phyloP scores from a whole-genome alignment of 345 rosid genomes.

The Microthlaspi erraticum region DNA sequence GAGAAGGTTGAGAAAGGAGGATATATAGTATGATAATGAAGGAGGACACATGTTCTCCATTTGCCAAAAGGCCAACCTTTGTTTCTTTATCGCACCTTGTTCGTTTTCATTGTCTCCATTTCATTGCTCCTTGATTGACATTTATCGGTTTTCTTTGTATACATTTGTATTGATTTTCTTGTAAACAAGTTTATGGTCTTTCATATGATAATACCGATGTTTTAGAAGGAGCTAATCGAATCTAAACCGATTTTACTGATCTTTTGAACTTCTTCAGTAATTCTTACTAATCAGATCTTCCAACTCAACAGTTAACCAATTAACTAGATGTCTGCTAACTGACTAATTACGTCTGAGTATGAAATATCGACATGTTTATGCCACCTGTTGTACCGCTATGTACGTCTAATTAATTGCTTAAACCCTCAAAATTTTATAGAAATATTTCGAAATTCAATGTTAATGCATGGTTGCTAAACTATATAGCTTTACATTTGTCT shows the following conservation, averaged over 20 bases:
- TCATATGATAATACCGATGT: conserved; percentile 7
- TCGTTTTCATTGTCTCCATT: conserved; percentile 21
- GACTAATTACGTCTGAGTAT: neutral
- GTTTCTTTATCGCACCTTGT: conserved; percentile 26
- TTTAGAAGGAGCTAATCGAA: neutral
- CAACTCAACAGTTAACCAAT: neutral
- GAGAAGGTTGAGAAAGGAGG: neutral
- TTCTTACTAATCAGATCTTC: neutral
- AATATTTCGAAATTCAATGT: neutral
- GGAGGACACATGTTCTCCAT: conserved; percentile 36
- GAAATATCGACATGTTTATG: neutral
- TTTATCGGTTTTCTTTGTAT: neutral
- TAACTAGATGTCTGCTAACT: neutral
- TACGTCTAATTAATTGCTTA: neutral
- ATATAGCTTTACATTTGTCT: neutral
- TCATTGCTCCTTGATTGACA: conserved; percentile 13
- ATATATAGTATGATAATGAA: conserved; percentile 9
- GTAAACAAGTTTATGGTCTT: neutral
- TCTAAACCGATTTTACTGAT: too few relatives aligned
- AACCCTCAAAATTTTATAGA: neutral
- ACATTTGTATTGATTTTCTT: too few relatives aligned
- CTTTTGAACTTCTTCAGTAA: too few relatives aligned
- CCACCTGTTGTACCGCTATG: neutral
- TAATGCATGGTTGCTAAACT: neutral
- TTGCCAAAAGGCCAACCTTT: conserved; percentile 24